Percentiles rank a stretch among this genome's conserved stretches.
phyloP scores from a whole-genome alignment of 495 filamentous ascomycete genomes.

The Parmelia sp. region DNA sequence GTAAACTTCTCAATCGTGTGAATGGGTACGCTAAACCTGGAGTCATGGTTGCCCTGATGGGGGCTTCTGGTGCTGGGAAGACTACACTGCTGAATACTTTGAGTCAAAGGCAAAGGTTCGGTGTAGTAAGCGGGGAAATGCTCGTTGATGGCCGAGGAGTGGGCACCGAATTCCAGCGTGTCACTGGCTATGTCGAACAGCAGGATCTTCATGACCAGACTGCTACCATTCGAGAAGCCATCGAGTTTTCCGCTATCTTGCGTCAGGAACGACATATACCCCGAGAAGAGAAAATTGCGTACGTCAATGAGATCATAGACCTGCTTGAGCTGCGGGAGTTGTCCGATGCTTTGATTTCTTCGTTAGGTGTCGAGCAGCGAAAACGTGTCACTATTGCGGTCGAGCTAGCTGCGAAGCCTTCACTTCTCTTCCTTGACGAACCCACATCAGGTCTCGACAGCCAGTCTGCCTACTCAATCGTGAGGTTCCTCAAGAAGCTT shows the following conservation, averaged over 20 bases:
- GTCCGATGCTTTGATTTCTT: constrained; percentile 48
- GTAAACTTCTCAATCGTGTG: constrained; percentile 64
- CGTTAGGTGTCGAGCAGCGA: constrained; percentile 60
- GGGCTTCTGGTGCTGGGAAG: constrained; percentile 79
- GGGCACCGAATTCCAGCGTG: constrained; percentile 66
- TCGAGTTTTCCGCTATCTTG: constrained; percentile 61
- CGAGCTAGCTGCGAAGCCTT: constrained; percentile 82
- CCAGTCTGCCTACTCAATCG: constrained; percentile 75
- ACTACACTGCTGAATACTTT: constrained; percentile 70
- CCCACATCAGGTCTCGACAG: constrained; percentile 79
- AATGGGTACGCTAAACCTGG: constrained; percentile 77
- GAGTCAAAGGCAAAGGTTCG: constrained; percentile 67
- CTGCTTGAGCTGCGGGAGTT: constrained; percentile 52
- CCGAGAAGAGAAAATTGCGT: constrained; percentile 50
- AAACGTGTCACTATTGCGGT: constrained; percentile 85
- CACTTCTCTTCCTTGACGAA: constrained; percentile 75
- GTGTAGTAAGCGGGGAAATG: constrained; percentile 66
- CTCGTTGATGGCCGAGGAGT: constrained; percentile 69
- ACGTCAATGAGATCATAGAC: constrained; percentile 56
- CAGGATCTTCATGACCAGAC: constrained; percentile 74
- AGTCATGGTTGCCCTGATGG: constrained; percentile 73
- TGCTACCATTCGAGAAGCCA: constrained; percentile 58
- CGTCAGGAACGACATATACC: constrained; percentile 50
- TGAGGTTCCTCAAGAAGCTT: constrained; percentile 79
- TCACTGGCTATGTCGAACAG: constrained; percentile 81